Percentiles rank a stretch among this genome's conserved stretches.
These are phyloP conservation scores for Monosporascus sp. DNA, from an alignment of 2,329 filamentous ascomycete species.

Conservation along the genomic window DNA sequence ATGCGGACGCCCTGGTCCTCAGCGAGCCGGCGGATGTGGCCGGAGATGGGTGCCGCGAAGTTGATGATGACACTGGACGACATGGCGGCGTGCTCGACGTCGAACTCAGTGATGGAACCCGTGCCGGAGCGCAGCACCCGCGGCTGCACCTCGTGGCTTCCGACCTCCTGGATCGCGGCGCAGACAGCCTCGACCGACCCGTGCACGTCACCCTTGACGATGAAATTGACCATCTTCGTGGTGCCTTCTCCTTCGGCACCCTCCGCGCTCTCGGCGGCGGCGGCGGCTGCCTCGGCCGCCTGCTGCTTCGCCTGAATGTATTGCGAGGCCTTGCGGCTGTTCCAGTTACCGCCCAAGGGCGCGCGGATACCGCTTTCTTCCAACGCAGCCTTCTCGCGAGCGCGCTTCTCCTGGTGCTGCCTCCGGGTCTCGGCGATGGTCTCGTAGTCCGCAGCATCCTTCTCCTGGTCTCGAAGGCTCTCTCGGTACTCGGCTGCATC, in stretches of 20 bases:
- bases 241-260: constrained; percentile 32
- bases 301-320: not conserved
- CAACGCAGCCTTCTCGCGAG: constrained; percentile 50
- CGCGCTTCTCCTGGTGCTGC: constrained; percentile 52
- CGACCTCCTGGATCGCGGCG: constrained; percentile 70
- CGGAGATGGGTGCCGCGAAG: constrained; percentile 73
- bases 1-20: constrained; percentile 69
- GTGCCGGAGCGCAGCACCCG: constrained; percentile 73
- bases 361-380: constrained; percentile 17
- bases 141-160: constrained; percentile 77
- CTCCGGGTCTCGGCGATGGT: constrained; percentile 66
- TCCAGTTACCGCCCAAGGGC: not conserved
- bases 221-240: constrained; percentile 64
- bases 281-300: constrained; percentile 11
- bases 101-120: constrained; percentile 76
- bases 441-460: constrained; percentile 73
- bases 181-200: constrained; percentile 90
- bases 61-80: constrained; percentile 75
- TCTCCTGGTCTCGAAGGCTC: constrained; percentile 65
- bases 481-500: constrained; percentile 71
- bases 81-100: constrained; percentile 79
- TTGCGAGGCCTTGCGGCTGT: constrained; percentile 22
- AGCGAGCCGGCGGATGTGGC: constrained; percentile 64
- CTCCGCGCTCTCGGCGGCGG: constrained; percentile 30
- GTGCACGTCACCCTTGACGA: constrained; percentile 88